Conservation (phyloP, 2,329 filamentous ascomycete genomes). For the Myriosclerotinia duriaeana region DNA sequence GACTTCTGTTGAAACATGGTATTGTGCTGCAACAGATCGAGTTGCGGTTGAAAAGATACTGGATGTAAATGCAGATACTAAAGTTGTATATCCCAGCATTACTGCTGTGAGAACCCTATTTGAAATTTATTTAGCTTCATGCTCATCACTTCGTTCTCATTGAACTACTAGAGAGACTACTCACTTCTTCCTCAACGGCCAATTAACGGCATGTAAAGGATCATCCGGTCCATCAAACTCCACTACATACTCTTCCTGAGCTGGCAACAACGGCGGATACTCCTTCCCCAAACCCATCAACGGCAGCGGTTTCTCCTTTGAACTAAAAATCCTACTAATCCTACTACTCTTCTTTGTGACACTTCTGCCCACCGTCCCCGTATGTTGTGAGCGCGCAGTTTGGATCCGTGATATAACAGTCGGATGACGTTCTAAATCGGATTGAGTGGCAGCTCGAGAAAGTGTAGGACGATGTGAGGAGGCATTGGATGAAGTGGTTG, state of each 20-base stretch:
- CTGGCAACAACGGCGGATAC: slow-evolving; percentile 68
- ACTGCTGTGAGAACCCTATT: slow-evolving; percentile 59
- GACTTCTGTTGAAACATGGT: slow-evolving; percentile 60
- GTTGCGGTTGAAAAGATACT: slow-evolving; percentile 73
- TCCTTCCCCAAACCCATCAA: slow-evolving; percentile 72
- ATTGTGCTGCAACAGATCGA: slow-evolving; percentile 54
- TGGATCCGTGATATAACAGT: slow-evolving; percentile 71
- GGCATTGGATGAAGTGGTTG: slow-evolving; percentile 41
- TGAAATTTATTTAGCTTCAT: slow-evolving; percentile 32
- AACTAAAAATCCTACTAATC: slow-evolving; percentile 44
- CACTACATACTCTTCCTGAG: slow-evolving; percentile 74
- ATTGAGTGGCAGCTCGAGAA: slow-evolving; percentile 62
- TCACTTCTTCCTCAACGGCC: slow-evolving; percentile 75
- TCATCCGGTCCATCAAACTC: slow-evolving; percentile 84
- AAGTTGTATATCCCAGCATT: slow-evolving; percentile 71
- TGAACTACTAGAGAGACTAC: slow-evolving; percentile 35
- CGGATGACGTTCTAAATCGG: slow-evolving; percentile 67
- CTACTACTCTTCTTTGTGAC: slow-evolving; percentile 44
- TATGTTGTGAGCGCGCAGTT: slow-evolving; percentile 69
- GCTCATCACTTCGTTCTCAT: slow-evolving; percentile 33
- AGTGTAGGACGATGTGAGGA: slow-evolving; percentile 48
- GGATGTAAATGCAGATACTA: slow-evolving; percentile 70
- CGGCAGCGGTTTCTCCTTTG: slow-evolving; percentile 56
- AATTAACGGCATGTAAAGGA: slow-evolving; percentile 84
- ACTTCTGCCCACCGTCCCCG: slow-evolving; percentile 64